Conservation (phyloP, 257 asterid species). For the Eustoma russellianum region DNA sequence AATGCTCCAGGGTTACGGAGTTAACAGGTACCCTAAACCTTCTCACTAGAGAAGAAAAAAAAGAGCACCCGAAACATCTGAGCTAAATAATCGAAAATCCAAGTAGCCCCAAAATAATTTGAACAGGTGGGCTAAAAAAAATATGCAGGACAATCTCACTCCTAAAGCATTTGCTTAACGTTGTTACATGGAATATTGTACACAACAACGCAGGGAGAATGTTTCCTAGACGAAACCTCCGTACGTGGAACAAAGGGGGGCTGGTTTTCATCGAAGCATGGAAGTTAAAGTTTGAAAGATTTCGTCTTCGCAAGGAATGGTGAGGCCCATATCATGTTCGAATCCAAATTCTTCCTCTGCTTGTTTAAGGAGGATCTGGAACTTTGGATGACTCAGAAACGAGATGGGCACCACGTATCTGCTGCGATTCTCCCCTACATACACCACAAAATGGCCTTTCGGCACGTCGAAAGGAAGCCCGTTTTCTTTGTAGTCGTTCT, state of each 20-base stretch:
- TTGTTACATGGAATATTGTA: too few species aligned
- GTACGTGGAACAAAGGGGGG: too few species aligned
- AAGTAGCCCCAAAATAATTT: too few species aligned
- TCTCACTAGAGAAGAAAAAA: too few species aligned
- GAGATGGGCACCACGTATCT: slow-evolving; percentile 44
- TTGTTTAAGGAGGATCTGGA: slow-evolving; percentile 30
- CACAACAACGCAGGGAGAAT: too few species aligned
- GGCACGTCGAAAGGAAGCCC: slow-evolving; percentile 36
- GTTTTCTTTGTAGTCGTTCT: slow-evolving; percentile 20
- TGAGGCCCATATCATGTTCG: slow-evolving; percentile 41
- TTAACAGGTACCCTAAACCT: too few species aligned
- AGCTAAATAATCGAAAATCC: too few species aligned
- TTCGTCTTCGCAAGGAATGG: slow-evolving; percentile 41
- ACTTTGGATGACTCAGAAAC: slow-evolving; percentile 30
- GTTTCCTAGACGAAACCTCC: neutral
- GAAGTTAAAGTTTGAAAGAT: slow-evolving; percentile 36
- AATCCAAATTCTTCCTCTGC: slow-evolving; percentile 49
- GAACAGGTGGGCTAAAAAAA: too few species aligned
- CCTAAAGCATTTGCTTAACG: too few species aligned
- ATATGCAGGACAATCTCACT: too few species aligned
- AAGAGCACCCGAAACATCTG: too few species aligned
- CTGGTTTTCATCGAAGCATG: slow-evolving; percentile 22
- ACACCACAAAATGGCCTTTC: slow-evolving; percentile 44
- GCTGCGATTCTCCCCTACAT: slow-evolving; percentile 34
- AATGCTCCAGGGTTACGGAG: too few species aligned